These are phyloP conservation scores for Solanum lycopersicoides DNA, from an alignment of 257 asterid genomes.

Conservation along the genomic window DNA sequence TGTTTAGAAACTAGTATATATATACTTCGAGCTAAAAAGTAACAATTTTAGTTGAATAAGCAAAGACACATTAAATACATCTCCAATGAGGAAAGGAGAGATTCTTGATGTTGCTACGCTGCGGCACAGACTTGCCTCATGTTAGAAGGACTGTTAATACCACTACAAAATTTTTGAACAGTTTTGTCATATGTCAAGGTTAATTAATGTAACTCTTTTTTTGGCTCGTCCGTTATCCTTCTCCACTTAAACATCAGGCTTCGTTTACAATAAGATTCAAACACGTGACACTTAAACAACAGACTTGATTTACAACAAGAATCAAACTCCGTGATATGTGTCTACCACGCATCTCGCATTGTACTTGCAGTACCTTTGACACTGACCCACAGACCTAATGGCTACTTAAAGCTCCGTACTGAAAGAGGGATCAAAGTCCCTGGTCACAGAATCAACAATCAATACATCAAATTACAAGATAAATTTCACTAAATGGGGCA, in stretches of 20 bases:
- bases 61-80: background rate
- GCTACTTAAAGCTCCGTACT: background rate
- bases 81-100: background rate
- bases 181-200: background rate
- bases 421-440: background rate
- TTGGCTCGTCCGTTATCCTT: background rate
- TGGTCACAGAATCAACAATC: background rate
- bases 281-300: background rate
- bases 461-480: slow-evolving; percentile 1
- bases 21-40: background rate
- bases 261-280: background rate
- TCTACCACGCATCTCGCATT: background rate
- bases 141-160: background rate
- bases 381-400: background rate
- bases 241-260: background rate
- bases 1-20: too few relatives aligned
- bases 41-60: background rate
- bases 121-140: background rate
- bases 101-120: background rate
- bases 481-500: background rate
- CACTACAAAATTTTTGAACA: background rate
- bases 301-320: background rate
- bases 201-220: background rate
- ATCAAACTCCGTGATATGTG: background rate
- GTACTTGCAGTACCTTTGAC: background rate